These are phyloP conservation scores for Chrysosporium queenslandicum DNA, from an alignment of 2,329 filamentous ascomycete species.

Conservation along the genomic window DNA sequence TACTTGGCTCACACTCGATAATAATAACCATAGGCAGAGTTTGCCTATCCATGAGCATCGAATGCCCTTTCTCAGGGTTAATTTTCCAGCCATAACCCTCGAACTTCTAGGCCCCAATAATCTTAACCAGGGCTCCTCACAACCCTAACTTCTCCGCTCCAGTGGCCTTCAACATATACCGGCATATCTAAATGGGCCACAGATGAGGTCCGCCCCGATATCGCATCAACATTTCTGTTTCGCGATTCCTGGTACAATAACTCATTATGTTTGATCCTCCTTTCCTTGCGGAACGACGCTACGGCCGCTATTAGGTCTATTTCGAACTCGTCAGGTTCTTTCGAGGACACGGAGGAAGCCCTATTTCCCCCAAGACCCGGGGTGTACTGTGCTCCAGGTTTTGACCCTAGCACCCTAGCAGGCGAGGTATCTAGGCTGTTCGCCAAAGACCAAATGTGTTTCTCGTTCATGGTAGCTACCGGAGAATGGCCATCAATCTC, in stretches of 20 bases:
- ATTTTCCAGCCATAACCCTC: no score
- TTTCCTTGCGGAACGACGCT: slow-evolving; percentile 44
- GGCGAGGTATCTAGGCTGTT: no score
- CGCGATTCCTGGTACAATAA: slow-evolving; percentile 21
- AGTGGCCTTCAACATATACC: slow-evolving; percentile 46
- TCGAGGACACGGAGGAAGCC: neutral
- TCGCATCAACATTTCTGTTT: neutral
- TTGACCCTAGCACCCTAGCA: no score
- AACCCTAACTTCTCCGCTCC: slow-evolving; percentile 50
- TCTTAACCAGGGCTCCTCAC: slow-evolving; percentile 23
- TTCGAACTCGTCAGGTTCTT: slow-evolving; percentile 15
- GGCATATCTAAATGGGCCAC: slow-evolving; percentile 17
- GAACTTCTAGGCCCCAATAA: neutral
- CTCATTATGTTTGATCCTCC: slow-evolving; percentile 42
- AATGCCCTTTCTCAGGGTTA: no score
- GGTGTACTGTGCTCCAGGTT: no score
- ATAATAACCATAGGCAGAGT: no score
- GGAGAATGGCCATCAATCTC: slow-evolving; percentile 26
- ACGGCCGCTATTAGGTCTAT: slow-evolving; percentile 47
- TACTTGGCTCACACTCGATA: no score
- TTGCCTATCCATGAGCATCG: no score
- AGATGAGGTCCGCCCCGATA: neutral
- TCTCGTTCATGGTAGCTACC: no score
- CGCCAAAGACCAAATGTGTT: no score
- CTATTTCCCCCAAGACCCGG: neutral